Conservation (phyloP, 768 basidiomycete genomes). For the Rhodotorula toruloides region DNA sequence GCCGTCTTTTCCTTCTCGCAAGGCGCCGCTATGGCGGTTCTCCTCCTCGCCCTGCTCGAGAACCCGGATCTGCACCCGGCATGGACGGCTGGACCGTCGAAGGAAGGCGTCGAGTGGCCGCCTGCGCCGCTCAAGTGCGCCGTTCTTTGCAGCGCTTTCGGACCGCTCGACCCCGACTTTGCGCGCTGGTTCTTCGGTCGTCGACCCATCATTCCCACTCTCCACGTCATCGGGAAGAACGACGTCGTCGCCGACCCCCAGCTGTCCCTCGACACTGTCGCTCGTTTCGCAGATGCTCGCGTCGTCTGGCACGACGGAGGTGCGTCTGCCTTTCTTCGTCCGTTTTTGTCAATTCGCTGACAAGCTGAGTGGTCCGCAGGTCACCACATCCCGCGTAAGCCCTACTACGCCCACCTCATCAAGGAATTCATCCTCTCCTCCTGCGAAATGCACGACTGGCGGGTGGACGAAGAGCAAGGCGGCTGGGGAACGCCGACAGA, state of each 20-base stretch:
- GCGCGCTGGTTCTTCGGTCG: not conserved
- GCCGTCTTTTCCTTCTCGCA: not conserved
- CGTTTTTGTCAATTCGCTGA: not conserved
- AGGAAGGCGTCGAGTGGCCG: not conserved
- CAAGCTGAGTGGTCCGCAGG: not conserved
- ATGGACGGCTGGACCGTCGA: not conserved
- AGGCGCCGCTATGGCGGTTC: not conserved
- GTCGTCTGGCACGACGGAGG: constrained; percentile 14
- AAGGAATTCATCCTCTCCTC: constrained; percentile 4
- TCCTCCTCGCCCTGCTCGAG: not conserved
- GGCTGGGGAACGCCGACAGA: too few species aligned
- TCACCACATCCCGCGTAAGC: constrained; percentile 12
- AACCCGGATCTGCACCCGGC: not conserved
- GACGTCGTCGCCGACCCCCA: not conserved
- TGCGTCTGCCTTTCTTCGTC: not conserved
- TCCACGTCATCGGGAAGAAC: not conserved
- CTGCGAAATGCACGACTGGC: too few species aligned
- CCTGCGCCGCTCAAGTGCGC: constrained; percentile 4
- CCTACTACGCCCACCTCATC: not conserved
- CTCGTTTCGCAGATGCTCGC: not conserved
- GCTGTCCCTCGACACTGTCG: not conserved
- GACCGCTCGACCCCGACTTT: not conserved
- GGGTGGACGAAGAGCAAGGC: too few species aligned
- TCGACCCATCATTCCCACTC: not conserved
- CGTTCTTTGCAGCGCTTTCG: not conserved